Evolutionary conservation across 768 basidiomycete genomes (phyloP), one percentile per base, ranked within the genome.

Genomic region (Mrakia hoshinonis): DNA sequence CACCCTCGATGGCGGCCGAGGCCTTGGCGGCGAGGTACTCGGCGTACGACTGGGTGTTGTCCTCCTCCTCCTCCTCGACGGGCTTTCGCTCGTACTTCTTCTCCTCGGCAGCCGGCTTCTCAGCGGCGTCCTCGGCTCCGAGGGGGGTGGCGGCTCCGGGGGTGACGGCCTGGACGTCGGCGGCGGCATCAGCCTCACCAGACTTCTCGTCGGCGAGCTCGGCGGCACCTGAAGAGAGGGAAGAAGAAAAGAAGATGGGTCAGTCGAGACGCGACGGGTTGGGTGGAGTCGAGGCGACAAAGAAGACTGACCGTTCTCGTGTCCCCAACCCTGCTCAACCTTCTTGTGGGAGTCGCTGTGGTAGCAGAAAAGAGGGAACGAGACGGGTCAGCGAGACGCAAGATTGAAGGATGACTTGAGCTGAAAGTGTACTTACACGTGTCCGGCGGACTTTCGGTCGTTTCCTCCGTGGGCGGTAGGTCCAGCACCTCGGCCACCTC

Each of bases 21-120:
- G 72, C 66, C 72, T 73, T 73, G 61, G 65, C 43, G 58, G 65
- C 60, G 46, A 66, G 47, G 64, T 66, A 73, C 72, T 73, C 72
- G 43, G 65, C 72, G 72, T 73, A 73, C 26, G 72, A 36, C 72
- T 73, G 66, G 31, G 69, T 70, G 69, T 70, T 70, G 69, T 71
- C 70, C 54, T 71, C 70, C 70, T 71, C 70, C 70, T 71, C 70
- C 54, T 71, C 70, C 63, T 65, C 70, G 38, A 39, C 38, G 52
- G 55, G 52, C 67, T 68, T 68, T 34, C 46, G 24, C 70, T 71
- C 65, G 69, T 18, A n/a, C 31, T 39, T 52, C 67, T 54, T 52
- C 48, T 55, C 47, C 70, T 66, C 47, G 52, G 69, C 20, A n/a
- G 68, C 68, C 29, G 43, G 38, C 69, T 70, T 51, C 69, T 70